phyloP scores from a whole-genome alignment of 306 rosid genomes.

The Cicer pinnatifidum region DNA sequence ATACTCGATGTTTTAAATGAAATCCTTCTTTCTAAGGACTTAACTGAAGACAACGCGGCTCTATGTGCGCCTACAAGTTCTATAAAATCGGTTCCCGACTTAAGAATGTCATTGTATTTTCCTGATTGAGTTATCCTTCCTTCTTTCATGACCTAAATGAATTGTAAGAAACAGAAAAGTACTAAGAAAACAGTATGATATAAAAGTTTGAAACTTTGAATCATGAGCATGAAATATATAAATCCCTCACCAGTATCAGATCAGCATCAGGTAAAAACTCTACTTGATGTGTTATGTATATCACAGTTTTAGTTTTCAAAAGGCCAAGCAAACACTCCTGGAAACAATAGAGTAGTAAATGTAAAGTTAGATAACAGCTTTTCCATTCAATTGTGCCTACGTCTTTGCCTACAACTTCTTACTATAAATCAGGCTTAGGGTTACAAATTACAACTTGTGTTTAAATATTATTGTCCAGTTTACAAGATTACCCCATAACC shows the following conservation, averaged over 20 bases:
- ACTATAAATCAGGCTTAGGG: no score
- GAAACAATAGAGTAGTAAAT: conserved; percentile 35
- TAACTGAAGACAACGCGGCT: conserved; percentile 68
- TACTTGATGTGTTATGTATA: conserved; percentile 86
- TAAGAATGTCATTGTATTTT: conserved; percentile 66
- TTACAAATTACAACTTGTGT: no score
- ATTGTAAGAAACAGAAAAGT: conserved; percentile 12
- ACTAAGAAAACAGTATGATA: conserved; percentile 3
- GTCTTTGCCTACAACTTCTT: no score
- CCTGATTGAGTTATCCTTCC: conserved; percentile 85
- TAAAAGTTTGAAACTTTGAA: background rate
- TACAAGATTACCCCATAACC: no score
- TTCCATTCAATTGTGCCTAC: background rate
- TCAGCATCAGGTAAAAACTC: conserved; percentile 91
- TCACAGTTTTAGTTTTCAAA: conserved; percentile 73
- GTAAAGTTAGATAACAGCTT: conserved; percentile 8
- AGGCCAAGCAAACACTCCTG: conserved; percentile 86
- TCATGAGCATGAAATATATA: background rate
- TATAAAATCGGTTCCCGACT: conserved; percentile 70
- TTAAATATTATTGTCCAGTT: no score
- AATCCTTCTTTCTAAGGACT: conserved; percentile 42
- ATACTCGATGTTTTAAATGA: conserved; percentile 37
- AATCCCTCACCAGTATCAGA: conserved; percentile 68
- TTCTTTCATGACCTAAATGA: conserved; percentile 77
- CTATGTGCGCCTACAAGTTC: conserved; percentile 83